Base-by-base conservation (phyloP, 2,329 filamentous ascomycete species). In the Alternaria sp. region DNA sequence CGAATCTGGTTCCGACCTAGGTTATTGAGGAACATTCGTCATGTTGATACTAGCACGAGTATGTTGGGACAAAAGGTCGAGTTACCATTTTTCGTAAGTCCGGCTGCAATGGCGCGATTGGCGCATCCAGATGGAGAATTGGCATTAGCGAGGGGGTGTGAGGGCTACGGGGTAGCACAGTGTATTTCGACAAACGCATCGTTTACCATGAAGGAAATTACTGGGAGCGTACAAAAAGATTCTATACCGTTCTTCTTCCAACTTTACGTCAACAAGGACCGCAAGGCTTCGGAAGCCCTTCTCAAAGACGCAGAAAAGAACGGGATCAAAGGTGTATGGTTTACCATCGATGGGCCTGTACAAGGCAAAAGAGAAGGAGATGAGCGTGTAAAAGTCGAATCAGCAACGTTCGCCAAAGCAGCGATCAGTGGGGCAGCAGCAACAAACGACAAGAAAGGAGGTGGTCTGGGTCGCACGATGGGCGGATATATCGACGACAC, bases 401-500 rank as follows among this genome's bases (percentile, higher is more conserved):
- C 58, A 11, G 41, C 54, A 2, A 58, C 64, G 4, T 57, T 56
- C 4, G 63, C 85, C 2, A 49, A 49, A 49, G 46, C 46, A 22
- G 46, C 46, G 20, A 86, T 87, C 78, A 82, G 80, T 16, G 84
- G 83, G 2, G 80, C 80, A 28, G 77, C 76, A 56, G 81, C 81
- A 1, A 80, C 78, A 36, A 85, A 85, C 61, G 86, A 89, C 64
- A 74, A 73, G 11, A 85, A 85, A 55, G 87, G 87, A 1, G 84
- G 84, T 0, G 83, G 85, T 0, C 75, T 89, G 34, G 87, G 85
- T 0, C 76, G 87, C 7, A 80, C 85, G 32, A 88, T 88, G 81
- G 86, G 84, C 0, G 73, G 73, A 1, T 89, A 85, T 71, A 81
- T 85, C 75, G 58, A 78, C 76, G 69, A 49, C 4, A 49, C 46